Evolutionary conservation across 129 eudicot species (phyloP).

Genomic region (Dittrichia graveolens): DNA sequence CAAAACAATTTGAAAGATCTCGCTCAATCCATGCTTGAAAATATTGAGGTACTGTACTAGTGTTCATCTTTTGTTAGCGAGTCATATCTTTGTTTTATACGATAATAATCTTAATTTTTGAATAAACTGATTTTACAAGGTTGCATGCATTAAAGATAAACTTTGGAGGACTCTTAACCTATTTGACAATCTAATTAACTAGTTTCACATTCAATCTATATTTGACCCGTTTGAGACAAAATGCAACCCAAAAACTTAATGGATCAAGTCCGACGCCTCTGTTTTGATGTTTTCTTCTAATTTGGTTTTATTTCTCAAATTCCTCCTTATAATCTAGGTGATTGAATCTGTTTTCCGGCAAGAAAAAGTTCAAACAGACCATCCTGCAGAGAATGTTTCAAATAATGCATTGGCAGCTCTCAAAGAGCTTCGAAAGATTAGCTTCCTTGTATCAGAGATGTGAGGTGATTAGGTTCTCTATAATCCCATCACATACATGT

Average conservation of each 20-base stretch:
- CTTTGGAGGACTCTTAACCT: no score
- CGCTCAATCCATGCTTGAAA: constrained; percentile 87
- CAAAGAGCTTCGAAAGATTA: constrained; percentile 85
- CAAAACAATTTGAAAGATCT: constrained; percentile 70
- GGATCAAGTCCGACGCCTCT: no score
- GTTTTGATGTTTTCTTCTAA: no score
- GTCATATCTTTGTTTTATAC: neutral
- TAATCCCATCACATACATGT: neutral
- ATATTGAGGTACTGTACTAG: constrained; percentile 65
- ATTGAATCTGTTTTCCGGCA: constrained; percentile 82
- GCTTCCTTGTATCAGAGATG: constrained; percentile 77
- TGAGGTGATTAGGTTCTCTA: constrained; percentile 36
- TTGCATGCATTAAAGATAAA: no score
- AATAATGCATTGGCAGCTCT: constrained; percentile 70
- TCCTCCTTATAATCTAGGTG: constrained; percentile 51
- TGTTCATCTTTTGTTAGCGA: neutral
- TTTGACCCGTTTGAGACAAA: no score
- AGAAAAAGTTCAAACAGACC: constrained; percentile 46
- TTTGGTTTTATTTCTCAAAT: neutral
- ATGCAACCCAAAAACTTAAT: no score
- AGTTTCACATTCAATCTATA: no score
- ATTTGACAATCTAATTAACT: no score
- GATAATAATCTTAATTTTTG: neutral
- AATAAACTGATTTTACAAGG: no score
- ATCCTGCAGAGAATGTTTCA: constrained; percentile 45